A percentile compares a stretch with the other conserved stretches of the same genome.
Evolutionary conservation across 2,329 filamentous ascomycete genomes (phyloP).

Genomic region (Penicillium glabrum): DNA sequence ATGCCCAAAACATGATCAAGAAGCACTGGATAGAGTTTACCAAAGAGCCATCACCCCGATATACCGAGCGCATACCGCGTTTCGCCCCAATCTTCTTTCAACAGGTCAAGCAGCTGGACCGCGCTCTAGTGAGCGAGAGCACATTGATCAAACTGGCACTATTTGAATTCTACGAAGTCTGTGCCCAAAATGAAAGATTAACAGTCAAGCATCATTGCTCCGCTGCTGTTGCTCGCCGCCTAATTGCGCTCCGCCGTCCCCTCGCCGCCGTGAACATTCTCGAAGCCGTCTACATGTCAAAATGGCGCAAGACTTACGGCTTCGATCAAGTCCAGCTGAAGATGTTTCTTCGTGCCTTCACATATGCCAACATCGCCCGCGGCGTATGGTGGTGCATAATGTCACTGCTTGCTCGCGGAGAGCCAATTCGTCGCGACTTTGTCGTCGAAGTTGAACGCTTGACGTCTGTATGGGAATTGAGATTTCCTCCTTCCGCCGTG

Average conservation of each 20-base stretch:
- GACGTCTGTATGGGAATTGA: slow-evolving; percentile 15
- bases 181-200: slow-evolving; percentile 31
- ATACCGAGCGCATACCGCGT: slow-evolving; percentile 22
- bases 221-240: slow-evolving; percentile 25
- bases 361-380: slow-evolving; percentile 27
- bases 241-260: slow-evolving; percentile 28
- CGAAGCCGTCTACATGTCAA: slow-evolving; percentile 37
- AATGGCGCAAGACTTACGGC: slow-evolving; percentile 30
- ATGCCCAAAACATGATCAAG: slow-evolving; percentile 35
- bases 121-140: slow-evolving; percentile 12
- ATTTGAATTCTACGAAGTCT: slow-evolving; percentile 41
- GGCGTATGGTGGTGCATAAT: slow-evolving; percentile 44
- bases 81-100: slow-evolving; percentile 38
- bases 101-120: slow-evolving; percentile 29
- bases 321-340: slow-evolving; percentile 42
- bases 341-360: slow-evolving; percentile 38
- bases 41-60: slow-evolving; percentile 7
- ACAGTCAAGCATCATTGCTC: slow-evolving; percentile 39
- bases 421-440: slow-evolving; percentile 31
- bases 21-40: slow-evolving; percentile 24
- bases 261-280: slow-evolving; percentile 35
- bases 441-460: slow-evolving; percentile 34
- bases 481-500: neutral
- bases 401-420: slow-evolving; percentile 35
- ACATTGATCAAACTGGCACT: slow-evolving; percentile 37